A percentile compares a stretch with the other conserved stretches of the same genome.
These are phyloP conservation scores for Chlorella sp. DNA, from an alignment of 139 green algal genomes.

Conservation along the genomic window DNA sequence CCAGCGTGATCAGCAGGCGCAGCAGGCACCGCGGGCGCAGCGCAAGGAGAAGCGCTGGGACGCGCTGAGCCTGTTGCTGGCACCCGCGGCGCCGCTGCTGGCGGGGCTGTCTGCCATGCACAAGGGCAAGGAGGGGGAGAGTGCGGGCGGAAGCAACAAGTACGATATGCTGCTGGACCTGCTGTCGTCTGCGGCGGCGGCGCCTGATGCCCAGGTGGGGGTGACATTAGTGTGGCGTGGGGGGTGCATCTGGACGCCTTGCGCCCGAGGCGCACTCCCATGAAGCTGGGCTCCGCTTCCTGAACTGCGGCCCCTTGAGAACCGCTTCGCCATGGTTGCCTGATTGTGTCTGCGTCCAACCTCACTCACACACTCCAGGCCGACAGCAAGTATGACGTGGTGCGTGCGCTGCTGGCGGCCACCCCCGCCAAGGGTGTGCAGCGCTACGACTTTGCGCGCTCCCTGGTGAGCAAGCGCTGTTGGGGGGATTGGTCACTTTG, in stretches of 20 bases:
- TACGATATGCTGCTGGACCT: conserved; percentile 35
- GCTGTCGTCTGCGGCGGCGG: neutral
- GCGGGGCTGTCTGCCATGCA: neutral
- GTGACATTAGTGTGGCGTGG: too few relatives aligned
- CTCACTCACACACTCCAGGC: neutral
- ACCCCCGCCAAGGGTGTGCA: conserved; percentile 1
- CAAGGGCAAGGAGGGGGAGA: too few relatives aligned
- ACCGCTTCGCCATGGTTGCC: too few relatives aligned
- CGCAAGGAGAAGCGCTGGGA: neutral
- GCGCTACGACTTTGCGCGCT: conserved; percentile 40
- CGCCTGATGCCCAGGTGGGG: conserved; percentile 8
- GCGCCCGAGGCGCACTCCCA: too few relatives aligned
- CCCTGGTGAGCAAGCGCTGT: conserved; percentile 20
- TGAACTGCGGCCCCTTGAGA: too few relatives aligned
- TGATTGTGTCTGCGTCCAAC: too few relatives aligned
- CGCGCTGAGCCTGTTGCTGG: conserved; percentile 9
- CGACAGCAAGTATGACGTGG: conserved; percentile 18
- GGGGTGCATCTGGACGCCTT: too few relatives aligned
- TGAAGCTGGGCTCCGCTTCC: too few relatives aligned
- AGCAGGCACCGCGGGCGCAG: neutral
- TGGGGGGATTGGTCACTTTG: too few relatives aligned
- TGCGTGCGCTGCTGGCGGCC: conserved; percentile 13
- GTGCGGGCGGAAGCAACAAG: neutral
- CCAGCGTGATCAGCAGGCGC: neutral
- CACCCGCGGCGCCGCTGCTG: conserved; percentile 30